Evolutionary conservation across 1,284 basidiomycete species (phyloP).

Genomic region (Pseudozyma hubeiensis): DNA sequence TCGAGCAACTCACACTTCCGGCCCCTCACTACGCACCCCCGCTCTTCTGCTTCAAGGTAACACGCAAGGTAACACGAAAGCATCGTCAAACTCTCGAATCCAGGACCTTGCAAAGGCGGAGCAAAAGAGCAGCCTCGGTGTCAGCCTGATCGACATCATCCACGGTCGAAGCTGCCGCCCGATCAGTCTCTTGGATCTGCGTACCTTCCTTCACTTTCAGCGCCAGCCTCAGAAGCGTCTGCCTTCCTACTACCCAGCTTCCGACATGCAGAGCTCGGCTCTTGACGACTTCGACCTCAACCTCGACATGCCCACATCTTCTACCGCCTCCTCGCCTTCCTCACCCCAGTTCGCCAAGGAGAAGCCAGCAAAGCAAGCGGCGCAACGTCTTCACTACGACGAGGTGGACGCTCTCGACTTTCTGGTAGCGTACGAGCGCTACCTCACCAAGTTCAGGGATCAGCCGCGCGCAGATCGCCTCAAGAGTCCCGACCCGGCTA

Average conservation of each 20-base stretch:
- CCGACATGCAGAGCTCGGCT: conserved; percentile 33
- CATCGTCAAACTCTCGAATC: conserved; percentile 13
- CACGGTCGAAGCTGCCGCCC: conserved; percentile 56
- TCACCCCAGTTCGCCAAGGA: conserved; percentile 11
- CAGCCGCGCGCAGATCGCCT: conserved; percentile 36
- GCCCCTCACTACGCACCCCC: conserved; percentile 8
- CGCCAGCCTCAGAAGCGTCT: conserved; percentile 34
- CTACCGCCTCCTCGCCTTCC: conserved; percentile 6
- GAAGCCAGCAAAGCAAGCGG: conserved; percentile 2
- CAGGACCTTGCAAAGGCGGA: conserved; percentile 22
- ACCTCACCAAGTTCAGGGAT: conserved; percentile 39
- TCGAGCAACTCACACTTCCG: conserved; percentile 21
- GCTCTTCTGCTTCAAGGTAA: conserved; percentile 10
- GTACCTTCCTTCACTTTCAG: conserved; percentile 38
- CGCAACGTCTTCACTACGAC: conserved; percentile 29
- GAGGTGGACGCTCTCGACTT: conserved; percentile 59
- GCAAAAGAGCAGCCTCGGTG: conserved; percentile 29
- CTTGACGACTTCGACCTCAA: conserved; percentile 35
- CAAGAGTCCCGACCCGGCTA: conserved; percentile 36
- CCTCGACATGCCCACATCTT: conserved; percentile 17
- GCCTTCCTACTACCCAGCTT: conserved; percentile 35
- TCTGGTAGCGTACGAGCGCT: conserved; percentile 54
- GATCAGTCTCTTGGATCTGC: conserved; percentile 45
- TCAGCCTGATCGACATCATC: conserved; percentile 57
- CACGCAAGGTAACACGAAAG: neutral